Evolutionary conservation across 1,139 yeast genomes (phyloP), one percentile per base, ranked within the genome.

Genomic region (Candida sojae): DNA sequence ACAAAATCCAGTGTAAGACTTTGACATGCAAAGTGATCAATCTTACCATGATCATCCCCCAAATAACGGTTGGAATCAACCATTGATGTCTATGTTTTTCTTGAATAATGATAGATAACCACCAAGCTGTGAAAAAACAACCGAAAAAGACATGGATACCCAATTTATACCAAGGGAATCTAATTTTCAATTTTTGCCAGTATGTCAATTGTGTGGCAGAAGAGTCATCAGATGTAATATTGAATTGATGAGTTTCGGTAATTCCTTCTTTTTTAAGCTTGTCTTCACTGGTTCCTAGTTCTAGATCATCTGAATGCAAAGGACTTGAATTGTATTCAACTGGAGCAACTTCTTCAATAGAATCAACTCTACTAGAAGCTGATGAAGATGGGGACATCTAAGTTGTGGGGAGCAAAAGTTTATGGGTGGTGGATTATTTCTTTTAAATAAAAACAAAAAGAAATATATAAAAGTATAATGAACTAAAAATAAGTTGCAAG

Each of bases 111-210:
- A 83, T 80, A 11, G 86, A 77, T 35, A 83, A 61, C 87, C 87
- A 83, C 88, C 88, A 83, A 4, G 84, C 75, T 5, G 88, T 82
- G 71, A 83, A 82, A 55, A 83, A 79, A 39, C 68, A 62, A 1
- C 75, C 79, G 33, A 65, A 50, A 36, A 76, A 59, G 10, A 72
- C 47, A 48, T 71, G 71, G 31, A 66, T 47, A 2, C 63, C 62
- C 9, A 67, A 44, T 43, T 51, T 63, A 37, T 55, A 62, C 45
- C 55, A 57, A 8, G 70, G 70, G 45, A 60, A 55, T 45, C 51
- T 59, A 2, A 53, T 29, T 48, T 65, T 67, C 3, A 64, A 25
- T 54, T 55, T 46, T 46, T 54, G 52, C 48, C 45, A 41, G 17
- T 21, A 21, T 8, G 48, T 10, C 10, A 45, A 43, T 6, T 48